phyloP scores from a whole-genome alignment of 164 flowering plant genomes.

The Chloranthus sessilifolius region DNA sequence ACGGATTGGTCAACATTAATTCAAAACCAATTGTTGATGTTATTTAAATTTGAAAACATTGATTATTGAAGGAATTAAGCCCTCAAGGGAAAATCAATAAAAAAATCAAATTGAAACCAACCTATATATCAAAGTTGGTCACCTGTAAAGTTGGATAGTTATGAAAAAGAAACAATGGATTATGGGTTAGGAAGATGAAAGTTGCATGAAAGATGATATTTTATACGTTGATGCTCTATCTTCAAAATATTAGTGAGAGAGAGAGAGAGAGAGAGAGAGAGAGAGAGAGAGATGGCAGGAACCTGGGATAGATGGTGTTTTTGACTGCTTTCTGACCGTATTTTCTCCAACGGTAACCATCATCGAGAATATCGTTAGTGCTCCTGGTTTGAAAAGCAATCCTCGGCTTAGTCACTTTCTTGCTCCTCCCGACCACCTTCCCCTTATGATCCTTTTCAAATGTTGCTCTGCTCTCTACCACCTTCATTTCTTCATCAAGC shows the following conservation, averaged over 20 bases:
- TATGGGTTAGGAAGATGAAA: no score
- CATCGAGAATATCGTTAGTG: conserved; percentile 62
- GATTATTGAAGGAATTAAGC: no score
- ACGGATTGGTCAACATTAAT: no score
- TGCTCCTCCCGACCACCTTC: conserved; percentile 17
- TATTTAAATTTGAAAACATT: no score
- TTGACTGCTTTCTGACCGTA: conserved; percentile 82
- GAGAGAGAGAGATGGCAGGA: neutral
- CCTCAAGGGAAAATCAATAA: no score
- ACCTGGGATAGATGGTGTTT: conserved; percentile 69
- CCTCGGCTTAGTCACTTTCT: conserved; percentile 45
- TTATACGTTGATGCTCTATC: no score
- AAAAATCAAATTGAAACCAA: no score
- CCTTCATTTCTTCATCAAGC: conserved; percentile 7
- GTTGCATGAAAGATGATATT: no score
- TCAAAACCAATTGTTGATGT: no score
- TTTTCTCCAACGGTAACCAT: conserved; percentile 76
- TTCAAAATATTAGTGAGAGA: neutral
- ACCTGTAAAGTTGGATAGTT: no score
- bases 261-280: neutral
- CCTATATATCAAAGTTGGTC: no score
- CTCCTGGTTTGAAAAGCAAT: conserved; percentile 67
- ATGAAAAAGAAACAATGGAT: no score
- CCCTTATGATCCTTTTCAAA: conserved; percentile 9
- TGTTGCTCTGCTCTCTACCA: conserved; percentile 10